These are phyloP conservation scores for Delonix regia DNA, from an alignment of 306 rosid species.

Conservation along the genomic window DNA sequence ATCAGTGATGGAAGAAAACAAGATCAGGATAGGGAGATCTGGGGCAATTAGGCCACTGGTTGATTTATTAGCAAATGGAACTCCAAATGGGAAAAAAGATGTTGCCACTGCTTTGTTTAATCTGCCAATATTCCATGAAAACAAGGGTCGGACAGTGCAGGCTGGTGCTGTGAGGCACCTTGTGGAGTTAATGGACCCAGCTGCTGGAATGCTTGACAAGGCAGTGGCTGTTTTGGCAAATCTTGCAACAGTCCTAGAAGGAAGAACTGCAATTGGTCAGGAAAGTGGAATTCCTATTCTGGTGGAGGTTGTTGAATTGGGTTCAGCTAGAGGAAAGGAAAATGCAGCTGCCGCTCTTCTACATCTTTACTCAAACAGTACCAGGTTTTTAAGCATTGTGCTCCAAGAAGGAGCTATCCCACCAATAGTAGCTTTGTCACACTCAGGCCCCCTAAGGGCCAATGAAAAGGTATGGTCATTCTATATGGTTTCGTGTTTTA, in stretches of 20 bases:
- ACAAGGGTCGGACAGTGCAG: slow-evolving; percentile 73
- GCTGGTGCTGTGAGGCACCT: slow-evolving; percentile 87
- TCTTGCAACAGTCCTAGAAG: slow-evolving; percentile 80
- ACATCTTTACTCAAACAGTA: slow-evolving; percentile 69
- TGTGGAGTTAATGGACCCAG: slow-evolving; percentile 86
- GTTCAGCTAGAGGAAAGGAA: slow-evolving; percentile 85
- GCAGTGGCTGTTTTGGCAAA: slow-evolving; percentile 87
- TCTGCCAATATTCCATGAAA: slow-evolving; percentile 73
- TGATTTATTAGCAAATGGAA: slow-evolving; percentile 72
- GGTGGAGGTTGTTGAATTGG: slow-evolving; percentile 86
- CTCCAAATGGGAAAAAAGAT: slow-evolving; percentile 85
- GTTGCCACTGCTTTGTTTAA: slow-evolving; percentile 89
- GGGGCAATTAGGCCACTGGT: slow-evolving; percentile 80
- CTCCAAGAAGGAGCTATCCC: slow-evolving; percentile 96
- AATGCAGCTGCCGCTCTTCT: slow-evolving; percentile 87
- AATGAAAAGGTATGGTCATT: slow-evolving; percentile 75
- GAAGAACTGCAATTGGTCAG: slow-evolving; percentile 60
- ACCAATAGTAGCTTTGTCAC: slow-evolving; percentile 81
- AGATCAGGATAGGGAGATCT: slow-evolving; percentile 73
- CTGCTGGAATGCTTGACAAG: slow-evolving; percentile 85
- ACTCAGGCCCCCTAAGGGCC: slow-evolving; percentile 91
- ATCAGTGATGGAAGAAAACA: slow-evolving; percentile 77
- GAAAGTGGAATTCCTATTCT: slow-evolving; percentile 70
- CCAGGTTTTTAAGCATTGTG: slow-evolving; percentile 61
- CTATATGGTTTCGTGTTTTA: slow-evolving; percentile 24